Evolutionary conservation across 2,329 filamentous ascomycete genomes (phyloP).

Genomic region (Trichoderma sp.): DNA sequence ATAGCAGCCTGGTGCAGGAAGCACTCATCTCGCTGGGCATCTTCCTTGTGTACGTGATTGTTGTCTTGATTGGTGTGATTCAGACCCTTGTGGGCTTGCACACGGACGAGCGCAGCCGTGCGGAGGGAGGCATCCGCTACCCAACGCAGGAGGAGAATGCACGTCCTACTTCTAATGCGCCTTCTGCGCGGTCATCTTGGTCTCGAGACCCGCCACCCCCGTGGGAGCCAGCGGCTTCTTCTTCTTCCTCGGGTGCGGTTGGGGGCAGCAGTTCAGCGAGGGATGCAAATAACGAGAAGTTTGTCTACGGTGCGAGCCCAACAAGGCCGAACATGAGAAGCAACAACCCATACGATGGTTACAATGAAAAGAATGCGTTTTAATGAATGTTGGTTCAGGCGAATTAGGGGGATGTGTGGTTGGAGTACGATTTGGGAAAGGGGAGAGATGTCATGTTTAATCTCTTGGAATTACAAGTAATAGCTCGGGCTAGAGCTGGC

Average conservation of each 20-base stretch:
- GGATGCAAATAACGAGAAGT: conserved; percentile 2
- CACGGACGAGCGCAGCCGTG: conserved; percentile 50
- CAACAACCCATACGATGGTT: conserved; percentile 15
- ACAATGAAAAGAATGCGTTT: conserved; percentile 7
- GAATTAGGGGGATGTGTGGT: too few relatives aligned
- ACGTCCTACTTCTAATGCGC: conserved; percentile 29
- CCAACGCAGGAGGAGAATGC: conserved; percentile 32
- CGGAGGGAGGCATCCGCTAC: conserved; percentile 53
- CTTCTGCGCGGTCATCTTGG: conserved; percentile 2
- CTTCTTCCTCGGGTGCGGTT: background rate
- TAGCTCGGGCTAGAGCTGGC: conserved; percentile 1
- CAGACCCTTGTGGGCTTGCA: conserved; percentile 63
- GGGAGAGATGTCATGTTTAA: background rate
- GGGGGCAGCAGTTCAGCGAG: background rate
- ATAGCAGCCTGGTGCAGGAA: conserved; percentile 68
- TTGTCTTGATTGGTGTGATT: conserved; percentile 70
- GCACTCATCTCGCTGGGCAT: conserved; percentile 75
- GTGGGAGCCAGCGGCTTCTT: conserved; percentile 2
- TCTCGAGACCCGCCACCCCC: conserved; percentile 12
- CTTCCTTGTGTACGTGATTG: conserved; percentile 72
- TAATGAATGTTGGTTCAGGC: background rate
- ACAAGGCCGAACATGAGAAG: background rate
- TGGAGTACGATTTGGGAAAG: background rate
- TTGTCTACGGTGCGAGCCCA: conserved; percentile 7
- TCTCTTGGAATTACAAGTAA: background rate